phyloP scores from a whole-genome alignment of 2,329 filamentous ascomycete species.

The Cordyceps militaris region DNA sequence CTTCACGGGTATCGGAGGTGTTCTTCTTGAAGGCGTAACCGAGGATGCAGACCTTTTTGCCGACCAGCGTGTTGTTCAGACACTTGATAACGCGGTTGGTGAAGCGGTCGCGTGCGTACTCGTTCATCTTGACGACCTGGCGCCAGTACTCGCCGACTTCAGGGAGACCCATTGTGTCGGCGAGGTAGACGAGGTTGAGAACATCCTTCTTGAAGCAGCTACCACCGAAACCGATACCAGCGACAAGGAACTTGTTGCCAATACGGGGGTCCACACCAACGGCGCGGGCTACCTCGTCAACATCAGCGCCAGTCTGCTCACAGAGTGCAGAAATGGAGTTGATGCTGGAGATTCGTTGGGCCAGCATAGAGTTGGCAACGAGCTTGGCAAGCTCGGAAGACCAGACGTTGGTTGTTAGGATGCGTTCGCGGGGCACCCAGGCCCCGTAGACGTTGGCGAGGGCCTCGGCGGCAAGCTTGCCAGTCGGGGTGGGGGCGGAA shows the following conservation, averaged over 20 bases:
- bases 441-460: slow-evolving; percentile 60
- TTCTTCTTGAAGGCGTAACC: slow-evolving; percentile 78
- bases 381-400: slow-evolving; percentile 75
- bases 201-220: slow-evolving; percentile 80
- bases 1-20: slow-evolving; percentile 68
- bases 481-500: slow-evolving; percentile 52
- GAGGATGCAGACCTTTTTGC: slow-evolving; percentile 65
- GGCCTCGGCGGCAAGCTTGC: slow-evolving; percentile 53
- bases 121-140: slow-evolving; percentile 68
- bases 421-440: slow-evolving; percentile 62
- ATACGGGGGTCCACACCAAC: slow-evolving; percentile 66
- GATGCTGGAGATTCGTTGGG: slow-evolving; percentile 73
- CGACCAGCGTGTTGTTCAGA: slow-evolving; percentile 60
- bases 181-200: slow-evolving; percentile 64
- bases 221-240: slow-evolving; percentile 71
- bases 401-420: slow-evolving; percentile 67
- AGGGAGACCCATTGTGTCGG: slow-evolving; percentile 59
- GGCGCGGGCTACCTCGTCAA: slow-evolving; percentile 62
- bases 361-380: slow-evolving; percentile 72
- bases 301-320: slow-evolving; percentile 66
- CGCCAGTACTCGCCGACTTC: slow-evolving; percentile 73
- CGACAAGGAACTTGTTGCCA: slow-evolving; percentile 65
- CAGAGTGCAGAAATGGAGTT: slow-evolving; percentile 77
- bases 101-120: slow-evolving; percentile 65
- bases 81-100: slow-evolving; percentile 56